Evolutionary conservation across 1,139 yeast genomes (phyloP), one percentile per base, ranked within the genome.

Genomic region (Sugiyamaella pinicola): DNA sequence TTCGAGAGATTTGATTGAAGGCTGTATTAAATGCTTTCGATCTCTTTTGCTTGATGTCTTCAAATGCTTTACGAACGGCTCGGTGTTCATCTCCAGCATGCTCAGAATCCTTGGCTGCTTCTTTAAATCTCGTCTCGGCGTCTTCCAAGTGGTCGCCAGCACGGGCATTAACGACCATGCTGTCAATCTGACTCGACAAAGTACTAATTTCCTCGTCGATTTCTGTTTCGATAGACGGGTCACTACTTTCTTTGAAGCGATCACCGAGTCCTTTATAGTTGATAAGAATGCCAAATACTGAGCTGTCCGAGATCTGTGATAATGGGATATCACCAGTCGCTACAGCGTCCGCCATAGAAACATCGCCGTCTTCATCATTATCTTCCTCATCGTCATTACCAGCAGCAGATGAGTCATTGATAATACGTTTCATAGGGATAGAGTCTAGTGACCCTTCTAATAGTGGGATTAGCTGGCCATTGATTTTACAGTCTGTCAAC

Each of bases 71-170:
- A 2, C 84, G 71, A 53, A 76, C 77, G 51, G 78, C 74, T 59
- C 90, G 96, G 13, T 43, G 50, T 29, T 75, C 73, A 50, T 79
- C 79, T 61, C 90, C 80, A 1, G 88, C 84, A 40, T 69, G 69
- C 7, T 79, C 77, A 55, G 87, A 84, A 62, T 88, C 95, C 39
- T 73, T 71, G 54, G 87, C 95, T 47, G 85, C 78, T 8, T 76
- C 81, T 18, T 77, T 76, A 43, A 86, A 75, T 59, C 82, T 82
- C 3, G 69, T 72, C 60, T 85, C 85, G 4, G 87, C 88, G 54
- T 86, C 93, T 44, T 75, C 78, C 50, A 88, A 76, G 63, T 96
- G 79, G 57, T 87, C 95, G 24, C 80, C 74, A 0, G 97, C 96
- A 61, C 86, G 85, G 24, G 84, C 76, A 67, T 90, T 90, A 13